Evolutionary conservation across 2,329 filamentous ascomycete species (phyloP), one percentile per base, ranked within the genome.

Genomic region (Trichoderma sp.): DNA sequence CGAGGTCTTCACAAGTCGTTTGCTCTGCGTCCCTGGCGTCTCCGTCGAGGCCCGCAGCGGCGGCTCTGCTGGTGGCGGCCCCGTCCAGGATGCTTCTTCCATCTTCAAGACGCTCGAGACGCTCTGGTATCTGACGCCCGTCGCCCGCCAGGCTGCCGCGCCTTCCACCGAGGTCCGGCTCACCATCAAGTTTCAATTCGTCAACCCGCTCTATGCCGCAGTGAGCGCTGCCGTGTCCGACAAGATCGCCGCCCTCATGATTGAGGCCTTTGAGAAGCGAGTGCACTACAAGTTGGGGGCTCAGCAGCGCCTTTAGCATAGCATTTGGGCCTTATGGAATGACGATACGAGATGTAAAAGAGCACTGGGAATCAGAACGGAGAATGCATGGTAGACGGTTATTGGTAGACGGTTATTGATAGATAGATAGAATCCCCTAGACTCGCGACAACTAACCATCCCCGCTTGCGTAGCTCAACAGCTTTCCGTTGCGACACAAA

Each of bases 241-340:
- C 35, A 93, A 92, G 80, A 89, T 97, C 70, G 94, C 93, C 1
- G 89, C 88, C 4, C 84, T 91, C 71, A 97, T 99, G 93, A 91
- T 98, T 71, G 89, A 92, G 78, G 94, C 95, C 1, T 99, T 99
- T 82, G 94, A 97, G 81, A 87, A 87, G 79, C 85, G 92, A 75
- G 93, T 95, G 6, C 83, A 82, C 75, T 82, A 86, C 73, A 74
- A 74, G 63, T 70, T 80, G 7, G 72, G 67, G 8, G 19, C 15
- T 59, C 61, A 35, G 19, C 64, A 34, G 70, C 27, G 56, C 13
- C 57, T 68, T 7, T 65, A 52, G 52, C 48, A 39, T n/a, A 45
- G n/a, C 9, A 27, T 15, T 15, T 22, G 25, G 27, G 25, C 59
- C n/a, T 27, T 15, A n/a, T 13, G 15, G 27, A 45, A 56, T 63